phyloP scores from a whole-genome alignment of 768 basidiomycete species.

The Imleria badia region DNA sequence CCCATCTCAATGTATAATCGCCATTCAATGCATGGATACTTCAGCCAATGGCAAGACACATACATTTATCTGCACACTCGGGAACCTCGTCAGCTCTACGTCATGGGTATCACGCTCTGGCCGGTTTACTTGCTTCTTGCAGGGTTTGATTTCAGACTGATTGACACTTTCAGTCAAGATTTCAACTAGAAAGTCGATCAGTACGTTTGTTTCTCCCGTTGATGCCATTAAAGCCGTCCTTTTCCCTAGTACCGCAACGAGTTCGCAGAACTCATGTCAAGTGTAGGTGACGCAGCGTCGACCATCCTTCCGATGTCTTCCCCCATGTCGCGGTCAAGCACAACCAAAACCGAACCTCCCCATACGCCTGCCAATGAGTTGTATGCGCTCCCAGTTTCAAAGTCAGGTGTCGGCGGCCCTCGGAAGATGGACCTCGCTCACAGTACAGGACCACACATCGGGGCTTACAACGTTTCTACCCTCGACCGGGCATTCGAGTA shows the following conservation, averaged over 20 bases:
- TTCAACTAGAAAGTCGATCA: neutral
- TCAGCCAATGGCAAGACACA: conserved; percentile 28
- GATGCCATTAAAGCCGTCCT: neutral
- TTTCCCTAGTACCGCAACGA: neutral
- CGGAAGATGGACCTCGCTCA: conserved; percentile 12
- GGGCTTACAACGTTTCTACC: neutral
- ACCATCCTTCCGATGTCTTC: conserved; percentile 15
- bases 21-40: conserved; percentile 34
- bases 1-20: conserved; percentile 39
- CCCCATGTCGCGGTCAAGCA: conserved; percentile 8
- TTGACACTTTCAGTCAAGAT: conserved; percentile 5
- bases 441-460: neutral
- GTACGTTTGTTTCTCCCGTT: neutral
- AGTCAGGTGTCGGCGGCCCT: conserved; percentile 20
- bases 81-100: neutral
- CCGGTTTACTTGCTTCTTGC: neutral
- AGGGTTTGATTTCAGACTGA: conserved; percentile 14
- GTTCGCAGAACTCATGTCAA: conserved; percentile 15
- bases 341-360: conserved; percentile 2
- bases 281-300: conserved; percentile 13
- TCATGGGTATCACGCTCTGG: neutral
- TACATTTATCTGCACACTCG: conserved; percentile 1
- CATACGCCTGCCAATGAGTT: neutral
- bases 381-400: neutral
- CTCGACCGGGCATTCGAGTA: neutral